Evolutionary conservation across 371 early-diverging fungal species (phyloP).

Genomic region (Mortierella sp.): DNA sequence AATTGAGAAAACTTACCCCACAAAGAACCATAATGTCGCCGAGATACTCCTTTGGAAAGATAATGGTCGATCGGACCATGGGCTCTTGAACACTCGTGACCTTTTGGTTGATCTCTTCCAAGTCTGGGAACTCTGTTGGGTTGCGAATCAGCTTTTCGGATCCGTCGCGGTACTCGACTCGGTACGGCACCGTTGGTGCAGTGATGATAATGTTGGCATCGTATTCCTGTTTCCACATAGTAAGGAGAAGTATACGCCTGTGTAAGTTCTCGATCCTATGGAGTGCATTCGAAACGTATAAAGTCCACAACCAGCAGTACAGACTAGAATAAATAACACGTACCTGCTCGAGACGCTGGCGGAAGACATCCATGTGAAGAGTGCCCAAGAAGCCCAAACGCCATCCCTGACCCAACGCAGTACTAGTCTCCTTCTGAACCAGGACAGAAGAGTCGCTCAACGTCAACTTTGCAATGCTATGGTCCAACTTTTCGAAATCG

Average conservation of each 20-base stretch:
- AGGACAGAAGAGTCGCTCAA: conserved; percentile 95
- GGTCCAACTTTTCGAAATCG: conserved; percentile 90
- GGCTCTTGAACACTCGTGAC: conserved; percentile 89
- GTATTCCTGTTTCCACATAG: conserved; percentile 77
- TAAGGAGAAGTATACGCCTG: not conserved
- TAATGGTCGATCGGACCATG: conserved; percentile 92
- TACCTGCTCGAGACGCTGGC: conserved; percentile 93
- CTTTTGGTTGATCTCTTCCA: conserved; percentile 72
- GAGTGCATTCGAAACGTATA: not conserved
- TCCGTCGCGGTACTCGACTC: conserved; percentile 73
- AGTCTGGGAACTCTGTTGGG: conserved; percentile 94
- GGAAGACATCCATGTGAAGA: conserved; percentile 97
- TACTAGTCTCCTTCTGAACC: conserved; percentile 90
- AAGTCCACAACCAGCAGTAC: not conserved
- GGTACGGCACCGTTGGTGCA: conserved; percentile 94
- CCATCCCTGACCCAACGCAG: conserved; percentile 96
- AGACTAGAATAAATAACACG: not conserved
- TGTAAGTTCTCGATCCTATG: not conserved
- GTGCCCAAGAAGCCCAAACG: conserved; percentile 97
- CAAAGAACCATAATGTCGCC: conserved; percentile 94
- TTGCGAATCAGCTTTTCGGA: conserved; percentile 78
- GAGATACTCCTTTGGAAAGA: conserved; percentile 93
- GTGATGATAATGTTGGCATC: conserved; percentile 93
- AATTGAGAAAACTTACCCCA: conserved; percentile 66
- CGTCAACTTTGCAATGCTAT: conserved; percentile 92